phyloP scores from a whole-genome alignment of 2,329 filamentous ascomycete species.

The Didymella pomorum region DNA sequence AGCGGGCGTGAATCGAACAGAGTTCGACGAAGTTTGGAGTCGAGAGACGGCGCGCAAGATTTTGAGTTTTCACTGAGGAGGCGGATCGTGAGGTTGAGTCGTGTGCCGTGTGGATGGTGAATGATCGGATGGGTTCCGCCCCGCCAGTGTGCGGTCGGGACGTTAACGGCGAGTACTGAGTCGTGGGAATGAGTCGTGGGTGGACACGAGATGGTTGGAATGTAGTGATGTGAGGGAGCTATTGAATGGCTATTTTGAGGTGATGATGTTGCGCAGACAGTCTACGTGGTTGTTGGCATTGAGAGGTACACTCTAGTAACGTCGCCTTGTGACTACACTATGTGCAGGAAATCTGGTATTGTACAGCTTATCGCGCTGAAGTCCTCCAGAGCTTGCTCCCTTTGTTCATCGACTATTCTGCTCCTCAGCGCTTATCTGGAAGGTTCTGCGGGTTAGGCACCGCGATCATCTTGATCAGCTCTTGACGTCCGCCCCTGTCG shows the following conservation, averaged over 20 bases:
- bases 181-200: conserved; percentile 7
- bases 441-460: neutral
- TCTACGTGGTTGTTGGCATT: neutral
- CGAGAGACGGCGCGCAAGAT: conserved; percentile 1
- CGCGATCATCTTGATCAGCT: neutral
- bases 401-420: neutral
- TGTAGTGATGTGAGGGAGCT: conserved; percentile 3
- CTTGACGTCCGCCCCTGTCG: neutral
- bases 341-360: neutral
- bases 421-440: neutral
- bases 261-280: neutral
- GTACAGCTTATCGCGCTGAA: too few relatives aligned
- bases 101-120: neutral
- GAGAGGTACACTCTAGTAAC: too few relatives aligned
- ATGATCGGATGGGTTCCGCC: conserved; percentile 11
- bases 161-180: conserved; percentile 14
- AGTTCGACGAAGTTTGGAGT: neutral
- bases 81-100: conserved; percentile 1
- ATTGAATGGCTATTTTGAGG: conserved; percentile 11
- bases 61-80: neutral
- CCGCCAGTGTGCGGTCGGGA: conserved; percentile 15
- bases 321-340: neutral
- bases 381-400: too few relatives aligned
- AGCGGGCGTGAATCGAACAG: conserved; percentile 1
- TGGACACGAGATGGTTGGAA: conserved; percentile 3